Conservation (phyloP, 192 early-diverging fungal genomes). For the Backusella parvicylindrica region DNA sequence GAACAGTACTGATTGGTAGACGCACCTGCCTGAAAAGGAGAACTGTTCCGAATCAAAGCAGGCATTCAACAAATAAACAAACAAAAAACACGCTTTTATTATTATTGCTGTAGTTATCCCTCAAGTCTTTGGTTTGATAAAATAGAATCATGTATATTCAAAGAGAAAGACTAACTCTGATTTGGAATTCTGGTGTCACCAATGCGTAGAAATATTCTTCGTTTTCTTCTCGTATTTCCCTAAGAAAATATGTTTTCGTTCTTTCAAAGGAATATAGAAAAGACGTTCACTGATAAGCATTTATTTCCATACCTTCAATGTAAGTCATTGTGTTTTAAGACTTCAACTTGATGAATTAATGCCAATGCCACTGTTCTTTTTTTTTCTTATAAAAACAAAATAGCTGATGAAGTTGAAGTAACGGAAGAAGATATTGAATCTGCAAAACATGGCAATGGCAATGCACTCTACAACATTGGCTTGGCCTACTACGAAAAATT, state of each 20-base stretch:
- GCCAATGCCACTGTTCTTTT: background rate
- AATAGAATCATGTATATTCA: background rate
- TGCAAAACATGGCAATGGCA: too few relatives aligned
- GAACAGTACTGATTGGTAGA: too few relatives aligned
- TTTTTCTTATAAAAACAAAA: too few relatives aligned
- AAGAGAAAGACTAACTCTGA: background rate
- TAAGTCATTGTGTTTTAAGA: background rate
- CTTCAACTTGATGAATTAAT: background rate
- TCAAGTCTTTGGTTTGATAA: too few relatives aligned
- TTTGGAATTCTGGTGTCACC: background rate
- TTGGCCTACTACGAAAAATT: too few relatives aligned
- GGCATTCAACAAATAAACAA: too few relatives aligned
- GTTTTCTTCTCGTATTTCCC: background rate
- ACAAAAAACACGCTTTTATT: too few relatives aligned
- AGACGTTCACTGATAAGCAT: background rate
- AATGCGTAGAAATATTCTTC: background rate
- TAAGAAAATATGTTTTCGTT: background rate
- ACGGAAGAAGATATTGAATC: too few relatives aligned
- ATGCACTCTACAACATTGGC: too few relatives aligned
- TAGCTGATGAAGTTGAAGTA: background rate
- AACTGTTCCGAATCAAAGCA: too few relatives aligned
- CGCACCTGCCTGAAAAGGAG: too few relatives aligned
- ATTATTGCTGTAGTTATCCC: too few relatives aligned
- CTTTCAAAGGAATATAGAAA: background rate
- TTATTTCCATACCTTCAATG: background rate